Evolutionary conservation across 192 early-diverging fungal species (phyloP).

Genomic region (Chytriomyces sp.): DNA sequence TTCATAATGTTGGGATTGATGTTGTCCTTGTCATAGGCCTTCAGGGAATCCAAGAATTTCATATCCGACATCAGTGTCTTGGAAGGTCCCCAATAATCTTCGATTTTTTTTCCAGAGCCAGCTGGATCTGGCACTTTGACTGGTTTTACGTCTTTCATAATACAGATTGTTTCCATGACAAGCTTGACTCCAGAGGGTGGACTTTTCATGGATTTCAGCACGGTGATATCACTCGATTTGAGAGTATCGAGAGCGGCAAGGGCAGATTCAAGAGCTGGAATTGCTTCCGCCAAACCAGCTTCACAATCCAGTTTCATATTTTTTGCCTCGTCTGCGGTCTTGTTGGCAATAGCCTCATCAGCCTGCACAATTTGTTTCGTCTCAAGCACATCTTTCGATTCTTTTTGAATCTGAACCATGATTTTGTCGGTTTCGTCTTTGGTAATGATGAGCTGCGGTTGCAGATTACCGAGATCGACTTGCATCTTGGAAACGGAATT

Average conservation of each 20-base stretch:
- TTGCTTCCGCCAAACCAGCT: slow-evolving; percentile 60
- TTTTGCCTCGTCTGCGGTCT: slow-evolving; percentile 57
- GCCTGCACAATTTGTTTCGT: slow-evolving; percentile 58
- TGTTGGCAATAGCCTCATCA: slow-evolving; percentile 61
- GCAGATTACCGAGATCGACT: slow-evolving; percentile 57
- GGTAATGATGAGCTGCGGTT: slow-evolving; percentile 59
- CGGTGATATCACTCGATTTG: slow-evolving; percentile 61
- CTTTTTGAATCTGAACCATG: slow-evolving; percentile 61
- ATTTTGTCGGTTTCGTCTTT: slow-evolving; percentile 59
- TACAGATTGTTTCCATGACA: slow-evolving; percentile 65
- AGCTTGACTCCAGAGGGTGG: slow-evolving; percentile 63
- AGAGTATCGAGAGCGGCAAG: slow-evolving; percentile 58
- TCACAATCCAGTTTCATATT: slow-evolving; percentile 65
- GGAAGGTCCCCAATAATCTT: slow-evolving; percentile 62
- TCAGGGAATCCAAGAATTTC: slow-evolving; percentile 57
- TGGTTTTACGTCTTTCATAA: slow-evolving; percentile 67
- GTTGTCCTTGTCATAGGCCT: slow-evolving; percentile 63
- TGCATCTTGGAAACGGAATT: slow-evolving; percentile 63
- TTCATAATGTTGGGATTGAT: slow-evolving; percentile 60
- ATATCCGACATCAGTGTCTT: slow-evolving; percentile 59
- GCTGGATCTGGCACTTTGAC: slow-evolving; percentile 62
- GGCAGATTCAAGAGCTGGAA: slow-evolving; percentile 61
- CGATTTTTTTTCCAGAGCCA: slow-evolving; percentile 62
- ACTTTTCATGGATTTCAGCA: slow-evolving; percentile 66
- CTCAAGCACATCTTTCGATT: slow-evolving; percentile 57